Evolutionary conservation across 306 rosid species (phyloP).

Genomic region (Prunus kanzakura): DNA sequence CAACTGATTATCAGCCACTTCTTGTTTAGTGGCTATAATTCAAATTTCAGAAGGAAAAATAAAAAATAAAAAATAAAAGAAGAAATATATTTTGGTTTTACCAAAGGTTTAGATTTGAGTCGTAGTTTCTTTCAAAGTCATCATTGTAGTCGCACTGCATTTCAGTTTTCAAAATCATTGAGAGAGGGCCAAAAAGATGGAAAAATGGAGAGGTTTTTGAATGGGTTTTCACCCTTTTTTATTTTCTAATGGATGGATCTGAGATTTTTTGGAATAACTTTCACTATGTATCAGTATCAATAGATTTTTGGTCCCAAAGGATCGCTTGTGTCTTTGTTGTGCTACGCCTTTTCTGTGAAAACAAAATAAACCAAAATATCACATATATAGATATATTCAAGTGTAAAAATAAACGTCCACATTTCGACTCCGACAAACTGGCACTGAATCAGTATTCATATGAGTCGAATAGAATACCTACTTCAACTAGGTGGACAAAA

Average conservation of each 20-base stretch:
- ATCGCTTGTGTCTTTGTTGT: not conserved
- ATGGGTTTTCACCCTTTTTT: not conserved
- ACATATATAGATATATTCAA: not conserved
- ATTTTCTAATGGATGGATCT: not conserved
- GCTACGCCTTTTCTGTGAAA: not conserved
- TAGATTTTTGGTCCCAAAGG: not conserved
- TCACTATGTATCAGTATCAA: not conserved
- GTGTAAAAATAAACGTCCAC: too few relatives aligned
- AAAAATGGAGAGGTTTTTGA: not conserved
- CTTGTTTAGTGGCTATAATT: not conserved
- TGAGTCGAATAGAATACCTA: too few relatives aligned
- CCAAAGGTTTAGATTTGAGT: not conserved
- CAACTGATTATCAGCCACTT: not conserved
- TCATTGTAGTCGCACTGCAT: not conserved
- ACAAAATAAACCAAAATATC: not conserved
- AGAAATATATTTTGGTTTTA: too few relatives aligned
- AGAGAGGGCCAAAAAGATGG: not conserved
- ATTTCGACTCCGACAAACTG: not conserved
- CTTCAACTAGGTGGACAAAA: too few relatives aligned
- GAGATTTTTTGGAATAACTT: not conserved
- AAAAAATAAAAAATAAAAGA: not conserved
- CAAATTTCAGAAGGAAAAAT: not conserved
- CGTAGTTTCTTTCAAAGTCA: not conserved
- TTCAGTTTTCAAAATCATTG: not conserved
- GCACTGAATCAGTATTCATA: fast-evolving